A percentile compares a stretch with the other conserved stretches of the same genome.
phyloP scores from a whole-genome alignment of 257 asterid species.

The Nicotiana undulata region DNA sequence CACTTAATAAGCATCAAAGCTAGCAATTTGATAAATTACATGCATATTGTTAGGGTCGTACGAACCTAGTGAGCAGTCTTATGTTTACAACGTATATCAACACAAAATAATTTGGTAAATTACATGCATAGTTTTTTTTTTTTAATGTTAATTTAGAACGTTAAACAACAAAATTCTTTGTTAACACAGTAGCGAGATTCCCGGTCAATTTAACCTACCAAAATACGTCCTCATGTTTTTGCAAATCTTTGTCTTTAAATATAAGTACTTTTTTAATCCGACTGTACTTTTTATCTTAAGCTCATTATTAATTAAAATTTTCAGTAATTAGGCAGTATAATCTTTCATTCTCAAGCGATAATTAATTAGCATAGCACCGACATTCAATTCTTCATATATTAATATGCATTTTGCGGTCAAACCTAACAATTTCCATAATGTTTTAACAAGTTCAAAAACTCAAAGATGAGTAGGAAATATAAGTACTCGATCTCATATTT shows the following conservation, averaged over 20 bases:
- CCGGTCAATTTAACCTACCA: constrained; percentile 40
- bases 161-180: constrained; percentile 35
- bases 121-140: background rate
- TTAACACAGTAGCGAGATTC: constrained; percentile 66
- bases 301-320: background rate
- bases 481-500: too few species aligned
- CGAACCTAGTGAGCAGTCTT: background rate
- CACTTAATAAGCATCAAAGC: constrained; percentile 13
- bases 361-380: background rate
- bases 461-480: background rate
- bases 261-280: background rate
- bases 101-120: background rate
- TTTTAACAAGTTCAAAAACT: background rate
- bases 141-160: constrained; percentile 7
- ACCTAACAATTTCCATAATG: background rate
- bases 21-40: background rate
- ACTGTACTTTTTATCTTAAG: background rate
- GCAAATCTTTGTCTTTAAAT: constrained; percentile 25
- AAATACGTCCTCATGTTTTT: constrained; percentile 21
- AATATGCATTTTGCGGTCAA: background rate
- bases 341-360: background rate
- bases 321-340: background rate
- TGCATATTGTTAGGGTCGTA: background rate
- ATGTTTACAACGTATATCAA: background rate
- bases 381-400: background rate